Conservation (phyloP, 352 stramenopile genomes). For the Pythium utonaiense region DNA sequence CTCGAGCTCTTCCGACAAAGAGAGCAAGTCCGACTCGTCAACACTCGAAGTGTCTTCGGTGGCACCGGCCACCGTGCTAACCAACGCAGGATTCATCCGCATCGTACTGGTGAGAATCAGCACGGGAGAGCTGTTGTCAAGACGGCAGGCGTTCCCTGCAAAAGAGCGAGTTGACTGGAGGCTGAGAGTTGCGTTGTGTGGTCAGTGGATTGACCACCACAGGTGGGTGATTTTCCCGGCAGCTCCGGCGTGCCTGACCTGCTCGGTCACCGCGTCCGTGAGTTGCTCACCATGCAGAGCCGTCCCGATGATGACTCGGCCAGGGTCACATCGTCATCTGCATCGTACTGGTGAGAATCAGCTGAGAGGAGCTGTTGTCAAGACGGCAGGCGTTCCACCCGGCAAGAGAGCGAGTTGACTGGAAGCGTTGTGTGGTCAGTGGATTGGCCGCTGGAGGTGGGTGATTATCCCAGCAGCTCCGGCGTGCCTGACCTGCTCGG, state of each 20-base stretch:
- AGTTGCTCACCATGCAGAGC: neutral
- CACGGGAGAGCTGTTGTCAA: neutral
- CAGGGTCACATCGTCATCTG: neutral
- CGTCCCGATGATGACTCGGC: neutral
- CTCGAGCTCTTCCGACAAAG: slow-evolving; percentile 8
- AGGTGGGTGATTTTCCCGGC: too few species aligned
- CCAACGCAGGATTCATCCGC: neutral
- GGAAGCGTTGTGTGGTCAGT: slow-evolving; percentile 5
- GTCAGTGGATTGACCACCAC: slow-evolving; percentile 5
- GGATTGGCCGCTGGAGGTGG: too few species aligned
- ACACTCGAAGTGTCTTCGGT: slow-evolving; percentile 10
- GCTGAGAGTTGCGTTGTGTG: slow-evolving; percentile 5
- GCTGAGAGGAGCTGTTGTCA: neutral
- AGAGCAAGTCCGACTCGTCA: slow-evolving; percentile 6
- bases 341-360: neutral
- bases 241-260: slow-evolving; percentile 12
- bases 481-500: slow-evolving; percentile 8
- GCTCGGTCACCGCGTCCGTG: neutral
- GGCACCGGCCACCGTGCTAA: neutral
- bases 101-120: neutral
- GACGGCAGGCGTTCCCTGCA: too few species aligned
- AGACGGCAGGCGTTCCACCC: too few species aligned
- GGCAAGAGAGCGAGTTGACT: too few species aligned
- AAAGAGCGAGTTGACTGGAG: neutral
- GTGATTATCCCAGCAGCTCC: too few species aligned